phyloP scores from a whole-genome alignment of 495 filamentous ascomycete species.

The Trichoderma erinaceum region DNA sequence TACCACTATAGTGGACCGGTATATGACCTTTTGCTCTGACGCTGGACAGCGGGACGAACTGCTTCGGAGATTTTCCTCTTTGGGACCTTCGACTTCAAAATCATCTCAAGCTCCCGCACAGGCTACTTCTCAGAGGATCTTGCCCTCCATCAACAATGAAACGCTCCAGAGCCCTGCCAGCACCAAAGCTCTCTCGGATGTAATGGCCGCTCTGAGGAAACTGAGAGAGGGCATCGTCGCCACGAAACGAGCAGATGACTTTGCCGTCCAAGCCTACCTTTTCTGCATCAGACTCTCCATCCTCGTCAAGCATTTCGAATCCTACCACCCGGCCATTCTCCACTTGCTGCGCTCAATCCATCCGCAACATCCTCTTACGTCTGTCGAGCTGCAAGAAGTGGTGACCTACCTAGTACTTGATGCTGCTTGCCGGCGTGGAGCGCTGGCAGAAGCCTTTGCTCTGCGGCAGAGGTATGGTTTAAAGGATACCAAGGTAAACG shows the following conservation, averaged over 20 bases:
- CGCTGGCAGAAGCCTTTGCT: constrained; percentile 67
- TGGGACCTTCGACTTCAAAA: constrained; percentile 36
- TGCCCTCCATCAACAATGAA: constrained; percentile 11
- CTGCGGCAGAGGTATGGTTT: constrained; percentile 50
- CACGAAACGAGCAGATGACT: constrained; percentile 58
- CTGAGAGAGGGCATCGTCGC: constrained; percentile 83
- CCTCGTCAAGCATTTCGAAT: constrained; percentile 69
- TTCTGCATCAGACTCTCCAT: constrained; percentile 83
- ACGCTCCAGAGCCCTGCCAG: constrained; percentile 17
- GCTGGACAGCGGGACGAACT: constrained; percentile 61
- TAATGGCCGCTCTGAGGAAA: constrained; percentile 75
- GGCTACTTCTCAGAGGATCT: constrained; percentile 13
- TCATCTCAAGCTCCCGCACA: constrained; percentile 18
- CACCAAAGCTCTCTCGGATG: constrained; percentile 37
- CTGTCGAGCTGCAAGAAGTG: constrained; percentile 67
- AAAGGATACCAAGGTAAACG: constrained; percentile 56
- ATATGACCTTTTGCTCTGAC: constrained; percentile 76
- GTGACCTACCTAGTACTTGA: constrained; percentile 78
- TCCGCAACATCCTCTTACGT: constrained; percentile 53
- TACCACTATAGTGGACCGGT: constrained; percentile 75
- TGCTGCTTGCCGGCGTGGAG: constrained; percentile 74
- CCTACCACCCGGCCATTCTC: constrained; percentile 81
- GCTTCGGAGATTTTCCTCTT: constrained; percentile 63
- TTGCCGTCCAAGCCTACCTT: constrained; percentile 62
- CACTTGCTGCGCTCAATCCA: constrained; percentile 71